Base-by-base conservation (phyloP, 1,284 basidiomycete species). In the Xerocomus amazonicus region DNA sequence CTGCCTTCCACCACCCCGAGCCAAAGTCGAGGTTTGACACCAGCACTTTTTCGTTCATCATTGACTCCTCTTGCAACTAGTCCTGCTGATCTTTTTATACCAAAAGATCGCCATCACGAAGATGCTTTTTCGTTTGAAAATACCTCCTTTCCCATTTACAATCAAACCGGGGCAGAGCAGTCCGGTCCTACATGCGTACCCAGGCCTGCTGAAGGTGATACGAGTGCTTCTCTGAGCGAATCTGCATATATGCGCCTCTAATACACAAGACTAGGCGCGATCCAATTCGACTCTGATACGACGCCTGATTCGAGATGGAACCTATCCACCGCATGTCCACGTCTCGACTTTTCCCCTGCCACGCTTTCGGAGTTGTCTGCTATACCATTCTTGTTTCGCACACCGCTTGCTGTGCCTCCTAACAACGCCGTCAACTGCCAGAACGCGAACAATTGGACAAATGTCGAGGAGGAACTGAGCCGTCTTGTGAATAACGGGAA, bases 371-470 rank as follows among this genome's bases (percentile, higher is more conserved):
- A 67, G 27, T 60, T 68, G 40, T 69, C 67, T 4, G 67, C 67
- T 23, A 61, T 69, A 9, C 67, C 63, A 1, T 69, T 67, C 31
- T 38, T 68, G 12, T 67, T 61, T 48, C 47, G 62, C 38, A 59
- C 63, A 14, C 67, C 67, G 3, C 10, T 47, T 23, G 4, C 33
- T 7, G 43, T 64, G 6, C 26, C 5, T 33, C 33, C 45, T 8
- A 42, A 48, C 31, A 28, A 39, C 17, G 3, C 43, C 1, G 5
- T 35, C 42, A 10, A 16, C 6, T 29, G 29, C 32, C 48, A 9
- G 37, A 31, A 1, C 4, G 14, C 32, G 44, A 26, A 46, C 14
- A 10, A 46, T 48, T 62, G 60, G 65, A 26, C 39, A 49, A 31
- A 19, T 32, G 14, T 62, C 48, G 61, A 67, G 38, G 54, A 61